Evolutionary conservation across 2,329 filamentous ascomycete species (phyloP), one percentile per base, ranked within the genome.

Genomic region (Ilyonectria sp.): DNA sequence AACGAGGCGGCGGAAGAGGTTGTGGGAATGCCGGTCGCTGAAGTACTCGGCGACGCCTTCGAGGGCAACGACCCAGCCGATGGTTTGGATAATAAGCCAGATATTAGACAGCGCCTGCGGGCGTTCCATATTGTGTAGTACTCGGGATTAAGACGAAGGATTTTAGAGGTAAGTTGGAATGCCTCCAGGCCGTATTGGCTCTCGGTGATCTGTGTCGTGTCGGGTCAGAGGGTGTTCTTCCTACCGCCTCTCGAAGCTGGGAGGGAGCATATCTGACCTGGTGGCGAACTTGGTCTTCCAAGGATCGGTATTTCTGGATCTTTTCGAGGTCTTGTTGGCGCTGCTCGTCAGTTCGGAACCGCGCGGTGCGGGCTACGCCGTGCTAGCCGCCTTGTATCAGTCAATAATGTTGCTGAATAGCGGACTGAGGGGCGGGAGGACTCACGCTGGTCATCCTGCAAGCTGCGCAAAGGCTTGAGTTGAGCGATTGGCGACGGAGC

Each of bases 101-200:
- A 87, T 67, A 82, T 87, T 86, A 91, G 85, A 82, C 89, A 91
- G 76, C 88, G 88, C 75, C 96, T 92, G 78, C 96, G 92, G 83
- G 92, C 89, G 86, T 97, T 97, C 94, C 94, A 97, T 87, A 94
- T 88, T 63, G 94, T 95, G 83, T 96, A 96, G 85, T 95, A 95
- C 81, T 97, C 94, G 29, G 94, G 94, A 79, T 97, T 97, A 75
- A 91, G 87, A 53, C 87, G 87, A 60, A 95, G 86, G 50, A 96
- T 87, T 72, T 89, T 90, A n/a, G 92, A 91, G 37, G 92, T 93
- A 61, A 93, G 87, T 69, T 88, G 83, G 74, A 95, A 89, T 46
- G 90, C 87, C 63, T 89, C 85, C 62, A 83, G 73, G 47, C 85
- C 86, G 78, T 85, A 87, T 72, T 87, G 82, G 68, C 77, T 79